Evolutionary conservation across 768 basidiomycete species (phyloP), one percentile per base, ranked within the genome.

Genomic region (Brasilioporus rufonigricans): DNA sequence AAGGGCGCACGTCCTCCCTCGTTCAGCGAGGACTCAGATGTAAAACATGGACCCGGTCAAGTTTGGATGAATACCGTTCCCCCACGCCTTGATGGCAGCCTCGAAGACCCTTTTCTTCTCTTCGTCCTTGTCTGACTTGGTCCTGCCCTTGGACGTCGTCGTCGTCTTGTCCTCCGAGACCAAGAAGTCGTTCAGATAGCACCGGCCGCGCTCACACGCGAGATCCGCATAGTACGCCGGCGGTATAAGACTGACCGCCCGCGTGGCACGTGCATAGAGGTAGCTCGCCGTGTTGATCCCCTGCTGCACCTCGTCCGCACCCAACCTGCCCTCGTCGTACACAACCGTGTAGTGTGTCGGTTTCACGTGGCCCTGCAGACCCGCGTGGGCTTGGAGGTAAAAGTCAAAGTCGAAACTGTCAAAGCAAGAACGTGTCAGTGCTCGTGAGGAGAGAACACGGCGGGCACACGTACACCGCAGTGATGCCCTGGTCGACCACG

Each of bases 201-300:
- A 86, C 35, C 90, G 72, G 0, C 86, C 91, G 11, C 91, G 76
- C 70, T 93, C 90, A 66, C 89, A 91, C 1, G 89, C 91, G 48
- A 92, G 70, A 70, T 92, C 89, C 8, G 89, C 86, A 61, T 90
- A 91, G 64, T 90, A 90, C 0, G 89, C 89, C 0, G 89, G 80
- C 0, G 91, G 89, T 12, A 91, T 77, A 23, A 93, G 74, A 64
- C 87, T 90, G 29, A 94, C 92, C 0, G 90, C 86, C 61, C 89
- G 87, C 4, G 90, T 94, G 1, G 91, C 90, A 5, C 91, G 81
- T 1, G 87, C 90, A 60, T 89, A 94, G 14, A 89, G 74, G 63
- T 91, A 92, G 61, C 83, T 84, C 14, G 77, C 70, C 50, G 82
- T 75, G 63, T 92, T 80, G 0, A 87, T 83, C 2, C 89, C 86